Evolutionary conservation across 495 filamentous ascomycete species (phyloP), one percentile per base, ranked within the genome.

Genomic region (Acidomyces sp.): DNA sequence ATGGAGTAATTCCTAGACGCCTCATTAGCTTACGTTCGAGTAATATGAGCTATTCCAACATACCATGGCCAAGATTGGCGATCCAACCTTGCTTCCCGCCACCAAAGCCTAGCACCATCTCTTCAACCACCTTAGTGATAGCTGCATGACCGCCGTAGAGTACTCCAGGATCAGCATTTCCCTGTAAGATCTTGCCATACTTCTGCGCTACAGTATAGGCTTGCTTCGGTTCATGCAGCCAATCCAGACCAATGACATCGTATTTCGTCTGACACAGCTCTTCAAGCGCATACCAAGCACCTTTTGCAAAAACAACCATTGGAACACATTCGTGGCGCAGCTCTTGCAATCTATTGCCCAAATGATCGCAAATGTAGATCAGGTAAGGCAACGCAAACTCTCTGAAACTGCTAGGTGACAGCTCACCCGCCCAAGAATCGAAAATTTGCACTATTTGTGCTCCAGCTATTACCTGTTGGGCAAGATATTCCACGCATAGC

Each of bases 291-390:
- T 88, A 93, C 83, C 90, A 93, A n/a, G 90, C 87, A 3, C 90
- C 90, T 64, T 97, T 97, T n/a, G 90, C 85, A 59, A 97, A 97
- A 12, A 95, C 85, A n/a, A 84, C 90, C 90, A 97, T 95, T 1
- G 90, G 90, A 2, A 96, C 92, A 3, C 64, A 66, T 40, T 86
- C 80, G 32, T 86, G 55, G 0, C 74, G 75, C 53, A 92, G 65
- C 59, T 84, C 79, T 44, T 64, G 62, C 48, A 97, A 61, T 22
- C 73, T 70, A 40, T 61, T 66, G 0, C 88, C 88, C 11, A 96
- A 67, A 33, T 84, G 64, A 41, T 75, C 61, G 11, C 85, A 78
- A 40, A 97, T 96, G 49, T 86, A 74, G 12, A 71, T 70, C 39
- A 97, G 69, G 53, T 92, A 93, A 2, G 88, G 90, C 33, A 87